Base-by-base conservation (phyloP, 1,284 basidiomycete genomes). In the Sutorius eximius region DNA sequence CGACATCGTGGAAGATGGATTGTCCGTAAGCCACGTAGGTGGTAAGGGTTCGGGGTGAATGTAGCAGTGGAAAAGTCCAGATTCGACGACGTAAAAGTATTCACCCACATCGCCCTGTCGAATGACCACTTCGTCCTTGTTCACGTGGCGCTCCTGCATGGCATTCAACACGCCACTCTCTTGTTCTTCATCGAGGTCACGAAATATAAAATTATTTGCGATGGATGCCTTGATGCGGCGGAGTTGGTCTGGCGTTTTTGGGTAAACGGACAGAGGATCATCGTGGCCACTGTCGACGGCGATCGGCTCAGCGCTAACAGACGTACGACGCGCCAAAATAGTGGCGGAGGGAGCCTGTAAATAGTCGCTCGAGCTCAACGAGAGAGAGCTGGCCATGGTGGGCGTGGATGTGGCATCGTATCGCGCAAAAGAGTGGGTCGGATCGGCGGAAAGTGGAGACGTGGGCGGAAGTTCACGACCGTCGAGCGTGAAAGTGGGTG, bases 221-320 rank as follows among this genome's bases (percentile, higher is more conserved):
- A 96, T 97, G 45, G 93, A 91, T 3, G 83, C 77, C 66, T 89
- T 89, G 74, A 99, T 98, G 49, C 96, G 86, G 37, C 81, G 79
- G 42, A 95, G 80, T 74, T 99, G 97, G 61, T 93, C 88, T 5
- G 83, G 76, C 2, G 89, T 82, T 76, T 99, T 99, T 34, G 86
- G 84, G 67, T 87, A 93, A 45, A 89, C 77, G 8, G 91, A 91
- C 1, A 85, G 75, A 15, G 84, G 82, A 53, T 87, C 81, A 63
- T 85, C 82, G 59, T 80, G 74, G 42, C 76, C 76, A 64, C 83
- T 82, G 64, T 91, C 86, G 27, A 97, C 91, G 1, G 87, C 83
- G 68, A 98, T 93, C 4, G 94, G 94, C 73, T 99, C 96, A n/a
- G 97, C 96, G 53, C 92, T 95, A 56, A 99, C 95, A 34, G 95